Conservation (phyloP, 108 stramenopile species). For the Chaetoceros muelleri region DNA sequence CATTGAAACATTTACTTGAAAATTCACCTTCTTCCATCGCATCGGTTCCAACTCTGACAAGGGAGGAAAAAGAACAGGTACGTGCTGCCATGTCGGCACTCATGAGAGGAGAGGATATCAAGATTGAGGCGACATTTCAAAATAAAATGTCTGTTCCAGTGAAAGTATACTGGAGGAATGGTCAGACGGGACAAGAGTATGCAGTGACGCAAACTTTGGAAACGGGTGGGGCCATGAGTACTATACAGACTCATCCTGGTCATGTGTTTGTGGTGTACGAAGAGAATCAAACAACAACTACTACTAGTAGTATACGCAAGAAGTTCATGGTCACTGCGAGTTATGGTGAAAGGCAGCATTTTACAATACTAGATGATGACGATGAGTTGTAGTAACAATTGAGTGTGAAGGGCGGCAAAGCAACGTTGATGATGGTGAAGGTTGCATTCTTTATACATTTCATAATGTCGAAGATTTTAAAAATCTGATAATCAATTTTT, state of each 20-base stretch:
- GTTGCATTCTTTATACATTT: background rate
- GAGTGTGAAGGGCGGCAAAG: background rate
- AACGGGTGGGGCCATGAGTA: background rate
- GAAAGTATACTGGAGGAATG: background rate
- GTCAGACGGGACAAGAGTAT: background rate
- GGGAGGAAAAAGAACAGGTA: conserved; percentile 25
- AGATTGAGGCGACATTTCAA: conserved; percentile 24
- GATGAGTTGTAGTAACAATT: background rate
- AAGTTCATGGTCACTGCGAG: background rate
- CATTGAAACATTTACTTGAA: conserved; percentile 24
- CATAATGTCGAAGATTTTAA: too few relatives aligned
- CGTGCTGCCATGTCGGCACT: conserved; percentile 28
- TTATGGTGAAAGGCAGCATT: background rate
- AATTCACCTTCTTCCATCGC: conserved; percentile 29
- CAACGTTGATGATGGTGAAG: background rate
- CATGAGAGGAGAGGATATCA: conserved; percentile 35
- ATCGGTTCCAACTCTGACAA: conserved; percentile 26
- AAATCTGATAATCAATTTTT: too few relatives aligned
- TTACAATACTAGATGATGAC: conserved; percentile 1
- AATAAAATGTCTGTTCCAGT: background rate
- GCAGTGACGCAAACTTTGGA: background rate
- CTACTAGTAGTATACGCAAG: background rate
- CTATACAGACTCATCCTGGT: background rate
- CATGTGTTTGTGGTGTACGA: background rate
- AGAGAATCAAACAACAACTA: background rate